Evolutionary conservation across 768 basidiomycete genomes (phyloP), one percentile per base, ranked within the genome.

Genomic region (Boletus vinaceobasis): DNA sequence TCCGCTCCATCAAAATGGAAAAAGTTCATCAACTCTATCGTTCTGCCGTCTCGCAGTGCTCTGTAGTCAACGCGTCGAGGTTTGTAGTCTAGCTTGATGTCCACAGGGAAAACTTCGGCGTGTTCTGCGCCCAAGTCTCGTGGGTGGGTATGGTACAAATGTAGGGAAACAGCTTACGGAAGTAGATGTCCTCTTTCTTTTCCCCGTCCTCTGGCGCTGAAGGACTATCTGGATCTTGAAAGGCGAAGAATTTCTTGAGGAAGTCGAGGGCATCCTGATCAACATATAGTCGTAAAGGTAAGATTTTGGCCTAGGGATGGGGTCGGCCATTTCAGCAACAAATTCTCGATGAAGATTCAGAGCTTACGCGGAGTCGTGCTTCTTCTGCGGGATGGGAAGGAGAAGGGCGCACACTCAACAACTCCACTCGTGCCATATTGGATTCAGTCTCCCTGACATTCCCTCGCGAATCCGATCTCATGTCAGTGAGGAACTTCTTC

Each of bases 1-100:
- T 98, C 97, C 4, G 96, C 90, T 1, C 93, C 95, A 63, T 98
- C 97, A 60, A 98, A 99, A 73, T 98, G 95, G 86, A 99, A 99
- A 71, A 99, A 98, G 68, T 99, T 99, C 96, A 99, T 98, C 43
- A 99, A 73, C 67, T 99, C 97, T 56, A 96, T 96, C 0, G 93
- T 94, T 70, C 80, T 84, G 14, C 97, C 97, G 57, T 94, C 88
- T 37, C 86, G 82, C 53, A 99, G 75, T 9, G 95, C 97, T 57
- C 84, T 76, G 69, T 98, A 97, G 69, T 98, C 93, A 19, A 99
- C 95, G 7, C 95, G 85, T 44, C 98, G 90, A 50, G 97, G 97
- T 68, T 99, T 99, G 72, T 98, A 99, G 68, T 99, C 97, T 11
- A 99, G 78, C 74, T 98, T 98, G 61, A 99, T 73, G 68, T 95